These are phyloP conservation scores for Cordyceps javanica DNA, from an alignment of 2,329 filamentous ascomycete genomes.

Conservation along the genomic window DNA sequence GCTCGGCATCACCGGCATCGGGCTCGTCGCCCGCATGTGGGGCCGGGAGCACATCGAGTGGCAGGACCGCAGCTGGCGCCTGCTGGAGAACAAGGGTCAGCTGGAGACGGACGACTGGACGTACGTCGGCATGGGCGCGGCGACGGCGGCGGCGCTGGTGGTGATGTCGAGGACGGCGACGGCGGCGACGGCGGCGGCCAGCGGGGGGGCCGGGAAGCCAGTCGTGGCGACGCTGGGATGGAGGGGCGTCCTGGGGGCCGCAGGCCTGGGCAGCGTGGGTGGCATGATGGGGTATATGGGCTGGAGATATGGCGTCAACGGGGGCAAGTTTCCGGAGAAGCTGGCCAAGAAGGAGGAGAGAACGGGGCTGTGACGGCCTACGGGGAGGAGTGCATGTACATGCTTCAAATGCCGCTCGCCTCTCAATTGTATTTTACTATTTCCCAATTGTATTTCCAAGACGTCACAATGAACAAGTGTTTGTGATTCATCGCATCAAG, in stretches of 20 bases:
- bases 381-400: neutral
- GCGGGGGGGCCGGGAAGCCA: slow-evolving; percentile 9
- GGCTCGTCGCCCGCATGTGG: slow-evolving; percentile 44
- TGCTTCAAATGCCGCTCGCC: neutral
- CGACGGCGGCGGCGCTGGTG: slow-evolving; percentile 27
- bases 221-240: slow-evolving; percentile 26
- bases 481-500: too few species aligned
- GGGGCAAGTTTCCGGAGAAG: slow-evolving; percentile 32
- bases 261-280: slow-evolving; percentile 41
- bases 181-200: neutral
- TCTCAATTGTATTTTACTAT: neutral
- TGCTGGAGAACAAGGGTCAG: slow-evolving; percentile 53
- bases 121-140: slow-evolving; percentile 34
- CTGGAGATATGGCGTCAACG: slow-evolving; percentile 44
- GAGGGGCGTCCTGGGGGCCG: slow-evolving; percentile 36
- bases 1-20: slow-evolving; percentile 36
- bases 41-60: slow-evolving; percentile 55
- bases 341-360: slow-evolving; percentile 15
- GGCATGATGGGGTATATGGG: slow-evolving; percentile 43
- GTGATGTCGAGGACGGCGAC: slow-evolving; percentile 23
- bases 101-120: slow-evolving; percentile 51
- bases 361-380: slow-evolving; percentile 4
- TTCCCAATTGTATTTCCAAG: neutral
- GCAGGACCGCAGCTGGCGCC: slow-evolving; percentile 56
- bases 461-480: too few species aligned